Conservation (phyloP, 192 early-diverging fungal species). For the Umbelopsis sp. region DNA sequence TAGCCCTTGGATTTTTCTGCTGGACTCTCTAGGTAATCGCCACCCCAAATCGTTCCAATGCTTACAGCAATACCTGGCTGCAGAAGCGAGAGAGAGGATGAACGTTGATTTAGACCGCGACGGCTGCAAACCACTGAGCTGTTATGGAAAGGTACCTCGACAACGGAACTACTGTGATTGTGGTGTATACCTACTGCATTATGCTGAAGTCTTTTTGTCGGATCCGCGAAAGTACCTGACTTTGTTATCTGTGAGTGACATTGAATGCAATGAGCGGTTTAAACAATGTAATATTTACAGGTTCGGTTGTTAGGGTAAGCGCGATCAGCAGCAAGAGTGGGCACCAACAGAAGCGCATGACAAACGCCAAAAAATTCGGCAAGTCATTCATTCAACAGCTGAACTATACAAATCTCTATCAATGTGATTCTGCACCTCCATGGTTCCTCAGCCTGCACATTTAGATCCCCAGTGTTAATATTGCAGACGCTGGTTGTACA, state of each 20-base stretch:
- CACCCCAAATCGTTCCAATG: constrained; percentile 46
- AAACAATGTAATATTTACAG: background rate
- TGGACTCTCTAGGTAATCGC: constrained; percentile 61
- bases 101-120: constrained; percentile 33
- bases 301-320: background rate
- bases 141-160: constrained; percentile 51
- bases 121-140: constrained; percentile 5
- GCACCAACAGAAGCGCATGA: constrained; percentile 10
- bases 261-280: background rate
- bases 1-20: constrained; percentile 57
- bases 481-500: background rate
- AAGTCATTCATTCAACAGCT: constrained; percentile 1
- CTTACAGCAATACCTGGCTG: constrained; percentile 40
- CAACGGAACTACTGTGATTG: constrained; percentile 87
- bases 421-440: background rate
- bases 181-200: constrained; percentile 85
- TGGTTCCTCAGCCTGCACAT: background rate
- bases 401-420: background rate
- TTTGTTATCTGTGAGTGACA: background rate
- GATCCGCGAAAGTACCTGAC: background rate
- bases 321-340: constrained; percentile 7
- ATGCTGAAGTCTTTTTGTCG: constrained; percentile 69
- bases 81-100: constrained; percentile 46
- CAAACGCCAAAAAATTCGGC: constrained; percentile 9
- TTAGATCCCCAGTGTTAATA: background rate